These are phyloP conservation scores for Nemania sp. DNA, from an alignment of 2,329 filamentous ascomycete species.

Conservation along the genomic window DNA sequence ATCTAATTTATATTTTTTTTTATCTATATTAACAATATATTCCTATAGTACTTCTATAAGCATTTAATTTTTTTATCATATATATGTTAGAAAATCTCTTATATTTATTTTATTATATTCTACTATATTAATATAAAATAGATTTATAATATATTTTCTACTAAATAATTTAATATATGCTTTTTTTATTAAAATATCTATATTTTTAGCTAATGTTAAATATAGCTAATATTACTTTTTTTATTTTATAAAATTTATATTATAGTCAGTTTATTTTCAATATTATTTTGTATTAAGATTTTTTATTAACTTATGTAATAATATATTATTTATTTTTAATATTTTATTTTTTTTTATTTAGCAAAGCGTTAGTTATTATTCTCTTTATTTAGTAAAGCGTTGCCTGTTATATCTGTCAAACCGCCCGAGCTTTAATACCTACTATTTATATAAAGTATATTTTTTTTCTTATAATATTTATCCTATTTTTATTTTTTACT, in stretches of 20 bases:
- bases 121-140: no score
- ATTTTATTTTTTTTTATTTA: neutral
- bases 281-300: neutral
- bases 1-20: neutral
- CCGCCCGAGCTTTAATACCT: neutral
- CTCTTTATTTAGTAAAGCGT: no score
- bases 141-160: neutral
- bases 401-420: neutral
- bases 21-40: neutral
- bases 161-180: neutral
- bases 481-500: neutral
- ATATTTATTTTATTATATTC: no score
- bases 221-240: no score
- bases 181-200: no score
- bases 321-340: neutral
- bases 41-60: no score
- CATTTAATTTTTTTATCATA: no score
- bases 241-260: no score
- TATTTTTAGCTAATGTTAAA: no score
- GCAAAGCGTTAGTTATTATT: neutral
- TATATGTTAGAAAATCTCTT: no score
- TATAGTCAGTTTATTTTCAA: neutral
- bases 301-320: neutral
- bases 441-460: neutral
- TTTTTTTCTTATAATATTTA: no score